These are phyloP conservation scores for Dorcoceras hygrometricum DNA, from an alignment of 257 asterid genomes.

Conservation along the genomic window DNA sequence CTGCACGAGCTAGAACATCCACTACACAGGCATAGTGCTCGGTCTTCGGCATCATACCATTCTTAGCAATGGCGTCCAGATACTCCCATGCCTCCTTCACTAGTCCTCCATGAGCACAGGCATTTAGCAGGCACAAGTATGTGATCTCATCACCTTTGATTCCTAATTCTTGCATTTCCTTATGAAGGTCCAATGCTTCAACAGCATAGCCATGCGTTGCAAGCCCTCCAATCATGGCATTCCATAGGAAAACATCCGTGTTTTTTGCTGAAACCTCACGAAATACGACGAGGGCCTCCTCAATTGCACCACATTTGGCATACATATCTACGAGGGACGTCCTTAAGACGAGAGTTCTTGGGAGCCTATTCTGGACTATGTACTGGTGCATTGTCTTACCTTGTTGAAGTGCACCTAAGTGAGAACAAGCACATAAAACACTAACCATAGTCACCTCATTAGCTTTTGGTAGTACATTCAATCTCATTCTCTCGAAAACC, in stretches of 20 bases:
- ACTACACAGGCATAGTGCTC: slow-evolving; percentile 83
- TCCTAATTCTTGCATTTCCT: slow-evolving; percentile 34
- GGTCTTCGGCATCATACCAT: slow-evolving; percentile 50
- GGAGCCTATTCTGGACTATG: slow-evolving; percentile 43
- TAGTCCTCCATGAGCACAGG: slow-evolving; percentile 79
- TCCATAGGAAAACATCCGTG: slow-evolving; percentile 66
- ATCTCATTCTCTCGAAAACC: slow-evolving; percentile 46
- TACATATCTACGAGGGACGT: slow-evolving; percentile 80
- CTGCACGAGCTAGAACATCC: slow-evolving; percentile 77
- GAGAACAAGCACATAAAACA: slow-evolving; percentile 65
- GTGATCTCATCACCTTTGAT: slow-evolving; percentile 64
- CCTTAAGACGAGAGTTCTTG: slow-evolving; percentile 43
- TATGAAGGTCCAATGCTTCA: slow-evolving; percentile 40
- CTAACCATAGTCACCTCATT: slow-evolving; percentile 87
- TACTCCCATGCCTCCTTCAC: slow-evolving; percentile 59
- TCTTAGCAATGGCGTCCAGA: slow-evolving; percentile 37
- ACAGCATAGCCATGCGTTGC: slow-evolving; percentile 62
- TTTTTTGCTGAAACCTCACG: slow-evolving; percentile 33
- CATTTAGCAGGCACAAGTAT: slow-evolving; percentile 56
- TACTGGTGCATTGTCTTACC: slow-evolving; percentile 56
- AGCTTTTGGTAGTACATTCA: slow-evolving; percentile 29
- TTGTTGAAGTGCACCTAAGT: slow-evolving; percentile 70
- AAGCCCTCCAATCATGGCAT: slow-evolving; percentile 72
- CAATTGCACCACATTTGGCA: slow-evolving; percentile 72
- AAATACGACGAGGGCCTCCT: slow-evolving; percentile 55